Conservation (phyloP, 331 rosid genomes). For the Malus hybrid region DNA sequence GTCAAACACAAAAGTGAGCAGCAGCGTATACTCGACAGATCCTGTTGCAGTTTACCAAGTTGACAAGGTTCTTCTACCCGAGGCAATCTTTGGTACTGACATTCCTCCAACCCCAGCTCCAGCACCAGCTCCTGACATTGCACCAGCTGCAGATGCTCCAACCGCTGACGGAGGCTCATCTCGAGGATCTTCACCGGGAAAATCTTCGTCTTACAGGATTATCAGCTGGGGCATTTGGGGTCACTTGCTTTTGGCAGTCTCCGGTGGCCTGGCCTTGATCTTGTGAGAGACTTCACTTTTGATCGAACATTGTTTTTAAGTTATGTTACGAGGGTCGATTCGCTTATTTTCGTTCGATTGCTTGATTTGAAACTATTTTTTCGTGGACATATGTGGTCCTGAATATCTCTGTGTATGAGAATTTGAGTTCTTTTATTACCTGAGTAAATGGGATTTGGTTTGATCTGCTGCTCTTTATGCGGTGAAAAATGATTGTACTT, state of each 20-base stretch:
- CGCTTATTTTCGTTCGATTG: slow-evolving; percentile 26
- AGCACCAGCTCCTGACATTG: slow-evolving; percentile 61
- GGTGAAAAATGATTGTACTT: neutral
- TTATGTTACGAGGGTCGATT: slow-evolving; percentile 36
- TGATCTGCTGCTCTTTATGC: slow-evolving; percentile 4
- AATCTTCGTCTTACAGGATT: slow-evolving; percentile 50
- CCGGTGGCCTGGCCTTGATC: slow-evolving; percentile 38
- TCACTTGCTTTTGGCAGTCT: slow-evolving; percentile 46
- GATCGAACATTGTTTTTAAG: slow-evolving; percentile 8
- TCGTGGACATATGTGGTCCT: slow-evolving; percentile 52
- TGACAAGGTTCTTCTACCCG: slow-evolving; percentile 74
- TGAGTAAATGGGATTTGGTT: slow-evolving; percentile 11
- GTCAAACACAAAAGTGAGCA: slow-evolving; percentile 68
- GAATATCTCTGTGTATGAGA: slow-evolving; percentile 37
- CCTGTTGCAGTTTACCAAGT: slow-evolving; percentile 86
- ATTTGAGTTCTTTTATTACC: slow-evolving; percentile 21
- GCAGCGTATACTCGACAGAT: slow-evolving; percentile 77
- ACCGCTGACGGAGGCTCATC: slow-evolving; percentile 28
- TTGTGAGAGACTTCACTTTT: slow-evolving; percentile 29
- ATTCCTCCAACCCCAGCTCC: slow-evolving; percentile 79
- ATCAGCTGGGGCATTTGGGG: slow-evolving; percentile 40
- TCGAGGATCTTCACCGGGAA: slow-evolving; percentile 35
- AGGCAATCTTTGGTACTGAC: slow-evolving; percentile 82
- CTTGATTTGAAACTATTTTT: slow-evolving; percentile 48
- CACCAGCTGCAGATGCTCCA: slow-evolving; percentile 80